Base-by-base conservation (phyloP, 2,329 filamentous ascomycete genomes). In the Penicillium sp. region DNA sequence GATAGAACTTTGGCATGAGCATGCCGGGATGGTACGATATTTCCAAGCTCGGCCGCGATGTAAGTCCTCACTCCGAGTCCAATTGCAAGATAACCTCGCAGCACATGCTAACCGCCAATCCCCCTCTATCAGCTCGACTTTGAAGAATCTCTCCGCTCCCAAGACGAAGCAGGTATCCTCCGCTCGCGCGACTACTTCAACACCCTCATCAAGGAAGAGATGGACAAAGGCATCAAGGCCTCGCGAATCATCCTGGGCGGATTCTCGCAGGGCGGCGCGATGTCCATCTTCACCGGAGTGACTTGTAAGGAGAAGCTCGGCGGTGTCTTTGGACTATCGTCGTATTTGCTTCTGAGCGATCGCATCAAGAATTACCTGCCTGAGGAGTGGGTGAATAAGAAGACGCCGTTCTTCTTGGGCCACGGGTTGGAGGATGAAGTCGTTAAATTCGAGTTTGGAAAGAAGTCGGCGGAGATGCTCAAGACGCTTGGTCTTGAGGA, bases 251-350 rank as follows among this genome's bases (percentile, higher is more conserved):
- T 97, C 14, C 73, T 97, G 6, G 92, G 74, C 16, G 75, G 75
- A 3, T 77, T 77, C 59, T 78, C 73, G 6, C 81, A 97, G 72
- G 92, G 92, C 51, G 92, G 89, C 44, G 90, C 90, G 49, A 89
- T 96, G 78, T 83, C 89, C 16, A 72, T 97, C 33, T 82, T 96
- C 64, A 78, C 87, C 0, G 91, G 89, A 4, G 72, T 95, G 35
- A 95, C 90, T 4, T 80, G 77, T 58, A 77, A 79, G 38, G 77
- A 81, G 59, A 89, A 89, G 72, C 76, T 97, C 13, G 92, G 83
- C n/a, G 92, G 91, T 55, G 87, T 97, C 56, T 85, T 96, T 55
- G 89, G 86, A 7, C 73, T 97, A 54, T 93, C 88, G 11, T 86
- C 83, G 61, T 97, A 95, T 71, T 72, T 96, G 59, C 77, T 89